Evolutionary conservation across 2,329 filamentous ascomycete genomes (phyloP), one percentile per base, ranked within the genome.

Genomic region (Sclerotinia spermophila): DNA sequence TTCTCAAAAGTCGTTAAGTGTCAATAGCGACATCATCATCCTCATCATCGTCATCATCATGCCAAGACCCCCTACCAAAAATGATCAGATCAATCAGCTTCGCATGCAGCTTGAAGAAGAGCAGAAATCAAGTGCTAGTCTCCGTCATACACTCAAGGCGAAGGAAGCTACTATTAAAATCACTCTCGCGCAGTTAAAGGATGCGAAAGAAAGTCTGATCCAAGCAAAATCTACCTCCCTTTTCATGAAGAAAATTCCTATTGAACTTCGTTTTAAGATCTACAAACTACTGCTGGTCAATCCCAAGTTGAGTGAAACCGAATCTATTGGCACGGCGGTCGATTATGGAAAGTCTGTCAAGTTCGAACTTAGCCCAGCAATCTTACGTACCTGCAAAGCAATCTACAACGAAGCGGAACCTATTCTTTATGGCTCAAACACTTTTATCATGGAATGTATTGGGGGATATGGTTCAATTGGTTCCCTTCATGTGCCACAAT

Each of bases 381-480:
- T 71, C 19, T 61, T 72, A 7, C 24, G 56, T 24, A 65, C 62
- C 3, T 72, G 71, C 24, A 67, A 44, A 53, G 45, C 42, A n/a
- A 71, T 72, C 40, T 56, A 45, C 27, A n/a, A 24, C 19, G 71
- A 72, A 67, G 71, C 71, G 19, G 69, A 55, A 51, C 33, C 40
- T 15, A 60, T 67, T 58, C 64, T 72, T 1, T 72, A 72, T 8
- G 68, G 62, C n/a, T 67, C 40, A 24, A 72, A 72, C 42, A 72
- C 68, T 24, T 72, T 72, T 21, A 35, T 72, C 5, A 65, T 72
- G 4, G 69, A 67, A 33, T 71, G 62, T 5, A 70, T 72, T n/a
- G 62, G 71, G 30, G 67, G 60, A 17, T 61, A 61, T 61, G 64
- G 67, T 40, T 51, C 68, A 21, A 1, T 24, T 17, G n/a, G 21